Evolutionary conservation across 2,329 filamentous ascomycete species (phyloP), one percentile per base, ranked within the genome.

Genomic region (Pseudopithomyces maydicus): DNA sequence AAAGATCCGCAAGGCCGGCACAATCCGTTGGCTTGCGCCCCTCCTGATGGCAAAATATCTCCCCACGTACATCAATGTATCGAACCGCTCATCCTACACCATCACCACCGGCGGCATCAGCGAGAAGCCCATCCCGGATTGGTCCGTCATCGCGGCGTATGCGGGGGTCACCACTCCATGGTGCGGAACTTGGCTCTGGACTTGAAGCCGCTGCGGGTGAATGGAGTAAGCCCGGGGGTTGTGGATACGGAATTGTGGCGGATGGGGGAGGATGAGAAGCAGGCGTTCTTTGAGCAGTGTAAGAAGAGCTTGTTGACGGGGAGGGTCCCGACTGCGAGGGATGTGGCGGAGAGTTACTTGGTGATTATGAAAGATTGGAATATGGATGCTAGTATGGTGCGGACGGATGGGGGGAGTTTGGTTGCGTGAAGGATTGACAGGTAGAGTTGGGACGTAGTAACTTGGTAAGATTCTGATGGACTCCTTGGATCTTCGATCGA

Each of bases 171-270:
- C 6, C 78, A 85, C 48, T 80, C 81, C 2, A 78, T 89, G 68
- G 78, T 79, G 2, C 78, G 83, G 1, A 81, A 79, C 2, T 73
- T 90, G 33, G 88, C 88, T 1, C 65, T 89, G 32, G 87, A 90
- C 64, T 66, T 91, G 54, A 81, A 80, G 59, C 88, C 88, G 0
- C 73, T 89, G 8, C 76, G 88, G 1, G 86, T 89, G 23, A 90
- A 90, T 67, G 67, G 82, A 0, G 84, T 90, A 1, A 77, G 74
- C 52, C 85, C 86, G 0, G 88, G 87, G 0, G 75, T 78, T 0
- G 78, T 81, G 29, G 71, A 79, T 38, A 81, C 80, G 14, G 74
- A 76, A 59, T 56, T 81, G 6, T 82, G 79, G 79, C 55, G 55
- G 23, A 66, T 66, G 45, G 58, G 73, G 42, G 65, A 68, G 53